phyloP scores from a whole-genome alignment of 208 protist species.

The Leishmania arabica region DNA sequence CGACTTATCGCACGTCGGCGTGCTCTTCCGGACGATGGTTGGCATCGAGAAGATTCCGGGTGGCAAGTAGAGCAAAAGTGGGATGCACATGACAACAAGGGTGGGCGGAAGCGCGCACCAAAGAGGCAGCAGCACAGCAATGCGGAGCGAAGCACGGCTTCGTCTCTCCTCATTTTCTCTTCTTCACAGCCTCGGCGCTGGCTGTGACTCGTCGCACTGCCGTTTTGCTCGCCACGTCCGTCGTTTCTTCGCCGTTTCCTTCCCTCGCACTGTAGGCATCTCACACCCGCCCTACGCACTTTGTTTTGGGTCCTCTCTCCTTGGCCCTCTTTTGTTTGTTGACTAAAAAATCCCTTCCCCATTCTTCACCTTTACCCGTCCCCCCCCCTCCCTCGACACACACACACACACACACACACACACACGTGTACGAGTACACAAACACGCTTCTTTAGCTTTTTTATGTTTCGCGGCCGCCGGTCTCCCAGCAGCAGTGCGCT shows the following conservation, averaged over 20 bases:
- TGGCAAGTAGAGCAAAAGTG: slow-evolving; percentile 1
- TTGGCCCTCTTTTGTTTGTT: background rate
- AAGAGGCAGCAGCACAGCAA: background rate
- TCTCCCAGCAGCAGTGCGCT: background rate
- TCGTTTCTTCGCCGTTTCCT: background rate
- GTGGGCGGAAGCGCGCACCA: background rate
- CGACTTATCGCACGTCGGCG: slow-evolving; percentile 75
- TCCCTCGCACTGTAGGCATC: background rate
- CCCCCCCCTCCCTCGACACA: background rate
- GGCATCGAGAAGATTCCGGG: slow-evolving; percentile 50
- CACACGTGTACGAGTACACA: background rate
- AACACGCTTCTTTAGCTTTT: background rate
- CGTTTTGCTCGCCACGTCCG: background rate
- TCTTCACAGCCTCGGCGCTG: background rate
- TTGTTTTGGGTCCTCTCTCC: background rate
- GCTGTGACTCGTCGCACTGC: background rate
- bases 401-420: background rate
- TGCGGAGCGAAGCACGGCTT: background rate
- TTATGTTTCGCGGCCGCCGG: background rate
- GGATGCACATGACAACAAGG: slow-evolving; percentile 1
- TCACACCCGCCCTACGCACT: background rate
- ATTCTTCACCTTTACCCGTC: background rate
- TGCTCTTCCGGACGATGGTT: slow-evolving; percentile 60
- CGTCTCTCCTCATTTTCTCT: background rate
- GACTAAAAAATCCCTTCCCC: background rate